Conservation (phyloP, 2,329 filamentous ascomycete species). For the Trichoderma guizhouense region DNA sequence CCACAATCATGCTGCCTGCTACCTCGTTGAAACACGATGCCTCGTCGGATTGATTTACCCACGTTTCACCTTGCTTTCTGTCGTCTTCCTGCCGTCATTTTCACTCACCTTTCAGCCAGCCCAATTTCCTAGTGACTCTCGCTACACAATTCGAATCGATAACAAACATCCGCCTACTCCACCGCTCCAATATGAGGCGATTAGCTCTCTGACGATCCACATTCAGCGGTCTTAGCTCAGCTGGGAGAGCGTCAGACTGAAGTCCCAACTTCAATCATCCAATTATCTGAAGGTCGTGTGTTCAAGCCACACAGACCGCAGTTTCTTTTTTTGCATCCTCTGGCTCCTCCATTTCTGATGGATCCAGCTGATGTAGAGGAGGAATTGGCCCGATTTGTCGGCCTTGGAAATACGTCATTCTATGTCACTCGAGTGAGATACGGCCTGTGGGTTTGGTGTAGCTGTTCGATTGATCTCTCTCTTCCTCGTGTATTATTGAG, state of each 20-base stretch:
- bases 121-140: background rate
- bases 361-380: background rate
- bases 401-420: background rate
- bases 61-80: background rate
- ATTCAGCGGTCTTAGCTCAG: conserved; percentile 28
- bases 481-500: background rate
- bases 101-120: too few species aligned
- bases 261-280: conserved; percentile 27
- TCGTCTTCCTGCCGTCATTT: background rate
- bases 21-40: background rate
- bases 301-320: conserved; percentile 32
- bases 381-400: background rate
- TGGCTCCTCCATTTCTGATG: background rate
- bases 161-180: background rate
- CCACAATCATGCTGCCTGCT: background rate
- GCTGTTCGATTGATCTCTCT: background rate
- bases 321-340: conserved; percentile 8
- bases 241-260: conserved; percentile 31
- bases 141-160: background rate
- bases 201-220: background rate
- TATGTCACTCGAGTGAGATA: background rate
- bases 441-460: background rate
- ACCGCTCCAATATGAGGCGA: background rate
- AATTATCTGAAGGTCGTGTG: conserved; percentile 32
- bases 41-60: background rate